Evolutionary conservation across 345 rosid genomes (phyloP), one percentile per base, ranked within the genome.

Genomic region (Cardiospermum halicacabum): DNA sequence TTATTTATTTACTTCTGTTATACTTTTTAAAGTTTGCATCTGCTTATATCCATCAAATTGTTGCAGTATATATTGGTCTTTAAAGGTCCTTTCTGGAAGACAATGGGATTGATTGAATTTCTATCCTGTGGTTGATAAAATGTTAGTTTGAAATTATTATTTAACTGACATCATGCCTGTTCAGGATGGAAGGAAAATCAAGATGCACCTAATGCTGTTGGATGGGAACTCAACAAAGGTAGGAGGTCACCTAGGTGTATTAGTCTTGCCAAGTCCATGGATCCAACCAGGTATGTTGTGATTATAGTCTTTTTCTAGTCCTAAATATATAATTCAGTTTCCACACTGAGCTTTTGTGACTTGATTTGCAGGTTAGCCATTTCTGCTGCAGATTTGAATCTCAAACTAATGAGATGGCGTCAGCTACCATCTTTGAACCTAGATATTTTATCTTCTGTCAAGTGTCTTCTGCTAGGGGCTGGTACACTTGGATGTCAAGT

Each of bases 401-500:
- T 94, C 58, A 94, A 91, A 80, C 65, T 94, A 68, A 94, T 94
- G 97, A 85, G 91, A 73, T 91, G 99, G 99, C 86, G 95, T 56
- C 97, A 94, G 12, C 72, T 91, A 77, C 99, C 99, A 7, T 91
- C 99, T 64, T 88, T 91, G 50, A 67, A 94, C 76, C 71, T 94
- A 70, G 82, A 84, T 48, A 67, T 78, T 40, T 74, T 94, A 45
- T 81, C 87, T 66, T 78, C 95, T 69, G 68, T 64, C 7, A 94
- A 89, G 81, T 94, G 99, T 77, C 99, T 94, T 78, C 97, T 94
- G 71, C 81, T 94, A 36, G 97, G 99, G 76, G 97, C 96, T 12
- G 97, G 97, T 62, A 91, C 97, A 69, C 85, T 94, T 60, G 97
- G 99, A 45, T 94, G 99, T 75, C 92, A 94, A 77, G 99, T 91